Percentiles rank a stretch among this genome's conserved stretches.
Conservation (phyloP, 2,329 filamentous ascomycete species). For the Xylariaceae sp. region DNA sequence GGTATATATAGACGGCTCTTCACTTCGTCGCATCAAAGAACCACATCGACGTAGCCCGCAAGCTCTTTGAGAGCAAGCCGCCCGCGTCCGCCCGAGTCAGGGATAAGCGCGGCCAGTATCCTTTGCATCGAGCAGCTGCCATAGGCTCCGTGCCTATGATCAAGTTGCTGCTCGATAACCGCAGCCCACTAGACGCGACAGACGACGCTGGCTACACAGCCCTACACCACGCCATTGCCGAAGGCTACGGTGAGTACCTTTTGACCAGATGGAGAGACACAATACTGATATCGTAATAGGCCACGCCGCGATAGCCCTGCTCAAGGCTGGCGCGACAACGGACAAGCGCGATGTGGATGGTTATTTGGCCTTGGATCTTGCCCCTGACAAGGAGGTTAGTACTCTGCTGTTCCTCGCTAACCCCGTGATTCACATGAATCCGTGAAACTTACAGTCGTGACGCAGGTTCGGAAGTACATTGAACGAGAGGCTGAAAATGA, state of each 20-base stretch:
- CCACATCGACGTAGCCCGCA: constrained; percentile 74
- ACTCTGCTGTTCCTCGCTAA: not conserved
- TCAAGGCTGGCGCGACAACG: constrained; percentile 79
- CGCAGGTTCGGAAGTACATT: constrained; percentile 69
- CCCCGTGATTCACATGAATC: constrained; percentile 4
- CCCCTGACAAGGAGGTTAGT: constrained; percentile 76
- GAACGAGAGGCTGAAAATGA: constrained; percentile 74
- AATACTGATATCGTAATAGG: constrained; percentile 38
- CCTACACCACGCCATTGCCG: constrained; percentile 79
- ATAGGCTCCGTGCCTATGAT: constrained; percentile 86
- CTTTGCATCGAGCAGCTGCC: constrained; percentile 87
- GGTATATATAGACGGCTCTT: constrained; percentile 64
- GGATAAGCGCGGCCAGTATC: constrained; percentile 82
- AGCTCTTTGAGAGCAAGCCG: constrained; percentile 65
- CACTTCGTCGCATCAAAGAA: constrained; percentile 90
- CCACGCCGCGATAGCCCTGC: constrained; percentile 73
- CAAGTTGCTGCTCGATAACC: constrained; percentile 67
- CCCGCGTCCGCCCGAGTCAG: constrained; percentile 71
- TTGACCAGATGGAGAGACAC: not conserved
- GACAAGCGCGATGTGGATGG: constrained; percentile 72
- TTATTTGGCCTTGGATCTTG: constrained; percentile 68
- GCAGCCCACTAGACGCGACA: constrained; percentile 75
- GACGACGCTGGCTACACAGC: constrained; percentile 82
- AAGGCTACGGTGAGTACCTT: constrained; percentile 57
- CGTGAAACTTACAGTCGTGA: constrained; percentile 13